A percentile compares a stretch with the other conserved stretches of the same genome.
phyloP scores from a whole-genome alignment of 306 rosid species.

The Cucumis cinereus region DNA sequence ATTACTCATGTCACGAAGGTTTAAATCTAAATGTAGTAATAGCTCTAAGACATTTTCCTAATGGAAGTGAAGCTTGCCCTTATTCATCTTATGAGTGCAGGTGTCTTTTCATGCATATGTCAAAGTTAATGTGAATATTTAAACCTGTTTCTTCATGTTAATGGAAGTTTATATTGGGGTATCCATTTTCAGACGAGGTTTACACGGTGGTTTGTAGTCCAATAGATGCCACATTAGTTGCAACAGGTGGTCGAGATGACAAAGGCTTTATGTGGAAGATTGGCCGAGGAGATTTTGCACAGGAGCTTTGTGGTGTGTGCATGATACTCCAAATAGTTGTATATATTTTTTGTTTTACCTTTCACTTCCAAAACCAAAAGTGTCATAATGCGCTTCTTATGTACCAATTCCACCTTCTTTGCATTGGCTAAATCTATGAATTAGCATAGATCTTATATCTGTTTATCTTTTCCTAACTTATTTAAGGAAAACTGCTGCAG shows the following conservation, averaged over 20 bases:
- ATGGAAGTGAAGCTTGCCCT: background rate
- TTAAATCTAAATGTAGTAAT: background rate
- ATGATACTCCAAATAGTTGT: background rate
- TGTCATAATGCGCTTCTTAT: background rate
- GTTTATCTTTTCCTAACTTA: background rate
- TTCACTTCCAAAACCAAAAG: background rate
- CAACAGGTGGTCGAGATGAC: slow-evolving; percentile 86
- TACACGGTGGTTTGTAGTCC: slow-evolving; percentile 81
- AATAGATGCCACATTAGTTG: slow-evolving; percentile 50
- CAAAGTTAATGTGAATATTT: background rate
- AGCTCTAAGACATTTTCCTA: background rate
- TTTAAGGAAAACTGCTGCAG: slow-evolving; percentile 28
- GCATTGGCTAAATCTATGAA: background rate
- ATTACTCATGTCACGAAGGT: background rate
- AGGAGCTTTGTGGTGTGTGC: slow-evolving; percentile 56
- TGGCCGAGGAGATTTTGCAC: slow-evolving; percentile 72
- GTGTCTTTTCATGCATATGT: background rate
- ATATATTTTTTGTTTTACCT: background rate
- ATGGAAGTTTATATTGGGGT: background rate
- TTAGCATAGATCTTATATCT: background rate
- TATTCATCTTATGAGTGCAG: background rate
- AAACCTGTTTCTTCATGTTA: background rate
- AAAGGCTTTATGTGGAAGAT: slow-evolving; percentile 84
- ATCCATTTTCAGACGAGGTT: slow-evolving; percentile 42
- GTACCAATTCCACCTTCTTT: background rate